Conservation (phyloP, 2,329 filamentous ascomycete genomes). For the Atkinsonella texensis region DNA sequence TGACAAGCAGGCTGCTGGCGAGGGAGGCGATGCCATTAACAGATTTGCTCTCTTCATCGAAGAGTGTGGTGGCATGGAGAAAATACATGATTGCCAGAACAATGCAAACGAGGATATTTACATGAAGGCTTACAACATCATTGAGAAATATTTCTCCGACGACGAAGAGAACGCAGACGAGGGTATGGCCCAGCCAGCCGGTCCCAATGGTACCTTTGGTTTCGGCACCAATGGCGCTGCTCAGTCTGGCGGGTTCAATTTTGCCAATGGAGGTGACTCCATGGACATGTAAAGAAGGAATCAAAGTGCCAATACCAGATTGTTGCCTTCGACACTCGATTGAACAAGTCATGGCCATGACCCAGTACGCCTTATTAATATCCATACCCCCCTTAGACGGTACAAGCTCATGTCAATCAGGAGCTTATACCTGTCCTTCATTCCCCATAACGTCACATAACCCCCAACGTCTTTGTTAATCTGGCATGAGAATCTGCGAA, state of each 20-base stretch:
- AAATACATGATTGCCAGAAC: conserved; percentile 99
- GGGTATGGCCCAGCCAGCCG: conserved; percentile 56
- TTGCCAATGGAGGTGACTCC: conserved; percentile 58
- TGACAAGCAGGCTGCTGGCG: conserved; percentile 82
- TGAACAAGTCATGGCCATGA: neutral
- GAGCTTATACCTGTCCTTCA: conserved; percentile 13
- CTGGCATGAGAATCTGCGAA: conserved; percentile 24
- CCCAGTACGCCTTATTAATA: conserved; percentile 6
- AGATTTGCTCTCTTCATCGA: conserved; percentile 96
- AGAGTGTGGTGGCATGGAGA: conserved; percentile 98
- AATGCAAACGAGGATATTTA: conserved; percentile 99
- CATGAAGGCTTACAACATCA: conserved; percentile 99
- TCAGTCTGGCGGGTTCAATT: conserved; percentile 83
- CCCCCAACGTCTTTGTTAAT: conserved; percentile 14
- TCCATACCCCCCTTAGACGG: conserved; percentile 7
- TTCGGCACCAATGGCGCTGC: conserved; percentile 54
- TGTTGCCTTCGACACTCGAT: neutral
- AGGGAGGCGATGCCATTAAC: conserved; percentile 72
- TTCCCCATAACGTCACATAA: conserved; percentile 21
- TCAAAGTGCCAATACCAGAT: neutral
- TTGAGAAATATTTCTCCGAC: conserved; percentile 99
- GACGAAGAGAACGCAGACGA: conserved; percentile 91
- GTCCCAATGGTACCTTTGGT: conserved; percentile 62
- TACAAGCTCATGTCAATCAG: conserved; percentile 11
- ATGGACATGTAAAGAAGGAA: conserved; percentile 49